A percentile compares a stretch with the other conserved stretches of the same genome.
Evolutionary conservation across 768 basidiomycete species (phyloP).

Genomic region (Daedaleopsis sinensis): DNA sequence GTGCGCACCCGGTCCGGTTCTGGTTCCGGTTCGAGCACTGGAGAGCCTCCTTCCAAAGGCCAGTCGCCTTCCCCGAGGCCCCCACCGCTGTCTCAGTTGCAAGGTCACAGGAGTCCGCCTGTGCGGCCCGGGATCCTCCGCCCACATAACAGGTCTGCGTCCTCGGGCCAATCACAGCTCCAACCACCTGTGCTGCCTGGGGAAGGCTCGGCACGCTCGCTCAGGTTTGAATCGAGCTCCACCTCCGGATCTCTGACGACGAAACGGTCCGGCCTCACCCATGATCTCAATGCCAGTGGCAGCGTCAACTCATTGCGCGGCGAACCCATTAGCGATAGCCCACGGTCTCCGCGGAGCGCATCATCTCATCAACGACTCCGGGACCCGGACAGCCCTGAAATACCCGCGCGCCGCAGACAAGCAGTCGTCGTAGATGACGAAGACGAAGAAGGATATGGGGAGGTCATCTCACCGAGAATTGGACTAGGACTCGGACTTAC

Average conservation of each 20-base stretch:
- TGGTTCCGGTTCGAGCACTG: conserved; percentile 10
- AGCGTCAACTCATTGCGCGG: conserved; percentile 24
- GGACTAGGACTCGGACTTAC: conserved; percentile 16
- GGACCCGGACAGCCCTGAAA: neutral
- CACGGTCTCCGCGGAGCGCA: conserved; percentile 17
- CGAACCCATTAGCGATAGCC: conserved; percentile 4
- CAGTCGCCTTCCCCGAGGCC: neutral
- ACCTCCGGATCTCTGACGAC: conserved; percentile 16
- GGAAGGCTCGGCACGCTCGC: conserved; percentile 20
- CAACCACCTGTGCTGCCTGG: neutral
- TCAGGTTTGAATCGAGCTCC: conserved; percentile 35
- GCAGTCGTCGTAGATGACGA: conserved; percentile 27
- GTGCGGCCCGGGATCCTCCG: conserved; percentile 42
- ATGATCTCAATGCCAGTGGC: conserved; percentile 15
- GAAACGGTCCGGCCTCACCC: conserved; percentile 9
- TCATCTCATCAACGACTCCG: neutral
- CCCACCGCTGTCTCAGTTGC: neutral
- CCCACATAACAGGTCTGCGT: conserved; percentile 42
- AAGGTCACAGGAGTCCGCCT: conserved; percentile 31
- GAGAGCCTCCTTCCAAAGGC: neutral
- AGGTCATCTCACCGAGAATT: conserved; percentile 25
- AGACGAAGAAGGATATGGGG: conserved; percentile 36
- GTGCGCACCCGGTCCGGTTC: conserved; percentile 20
- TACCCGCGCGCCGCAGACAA: neutral
- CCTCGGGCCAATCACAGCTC: conserved; percentile 34